Conservation (phyloP, 202 grass and related monocot genomes). For the Schoenoplectus tabernaemontani region DNA sequence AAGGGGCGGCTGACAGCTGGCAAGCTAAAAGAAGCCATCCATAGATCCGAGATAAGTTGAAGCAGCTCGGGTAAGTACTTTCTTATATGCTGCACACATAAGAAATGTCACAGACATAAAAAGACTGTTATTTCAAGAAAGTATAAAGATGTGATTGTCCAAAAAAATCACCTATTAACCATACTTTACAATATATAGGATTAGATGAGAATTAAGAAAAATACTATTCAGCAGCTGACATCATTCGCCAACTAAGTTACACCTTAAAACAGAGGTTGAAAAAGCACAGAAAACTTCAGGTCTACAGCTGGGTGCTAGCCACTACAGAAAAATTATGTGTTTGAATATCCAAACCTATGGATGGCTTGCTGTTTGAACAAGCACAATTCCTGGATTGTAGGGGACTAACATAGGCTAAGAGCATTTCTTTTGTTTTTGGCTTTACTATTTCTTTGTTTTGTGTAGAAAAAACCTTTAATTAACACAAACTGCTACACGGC, state of each 20-base stretch:
- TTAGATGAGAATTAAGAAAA: not conserved
- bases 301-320: not conserved
- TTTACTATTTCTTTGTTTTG: too few species aligned
- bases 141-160: not conserved
- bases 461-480: too few species aligned
- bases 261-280: not conserved
- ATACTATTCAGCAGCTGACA: not conserved
- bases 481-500: not conserved
- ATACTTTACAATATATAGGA: not conserved
- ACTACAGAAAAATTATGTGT: not conserved
- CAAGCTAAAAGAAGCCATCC: constrained; percentile 66
- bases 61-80: constrained; percentile 93
- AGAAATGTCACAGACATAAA: not conserved
- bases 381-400: not conserved
- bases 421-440: too few species aligned
- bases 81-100: constrained; percentile 74
- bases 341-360: not conserved
- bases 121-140: not conserved
- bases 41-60: constrained; percentile 70
- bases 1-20: constrained; percentile 62
- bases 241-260: not conserved
- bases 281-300: not conserved
- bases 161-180: too few species aligned
- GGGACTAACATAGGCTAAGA: too few species aligned
- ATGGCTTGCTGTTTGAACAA: not conserved